phyloP scores from a whole-genome alignment of 139 green algal species.

The Pleodorina starrii region DNA sequence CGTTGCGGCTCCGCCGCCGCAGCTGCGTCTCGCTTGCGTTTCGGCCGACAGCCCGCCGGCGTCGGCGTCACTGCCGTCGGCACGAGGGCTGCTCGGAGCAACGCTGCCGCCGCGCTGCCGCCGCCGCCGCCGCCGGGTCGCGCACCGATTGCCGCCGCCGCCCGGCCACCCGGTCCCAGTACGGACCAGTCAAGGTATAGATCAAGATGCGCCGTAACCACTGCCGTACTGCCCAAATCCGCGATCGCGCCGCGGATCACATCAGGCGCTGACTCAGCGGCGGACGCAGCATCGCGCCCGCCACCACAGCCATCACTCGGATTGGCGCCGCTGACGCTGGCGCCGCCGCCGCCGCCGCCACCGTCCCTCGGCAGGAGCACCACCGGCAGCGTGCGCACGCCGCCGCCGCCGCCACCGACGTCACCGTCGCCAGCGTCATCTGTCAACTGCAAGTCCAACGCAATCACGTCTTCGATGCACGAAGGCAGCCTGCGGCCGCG shows the following conservation, averaged over 20 bases:
- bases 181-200: slow-evolving; percentile 35
- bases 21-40: neutral
- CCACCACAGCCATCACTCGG: neutral
- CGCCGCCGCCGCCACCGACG: neutral
- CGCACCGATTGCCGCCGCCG: neutral
- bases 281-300: neutral
- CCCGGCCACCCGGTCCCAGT: neutral
- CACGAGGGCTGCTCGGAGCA: neutral
- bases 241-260: neutral
- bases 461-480: slow-evolving; percentile 33
- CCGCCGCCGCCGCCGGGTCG: neutral
- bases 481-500: neutral
- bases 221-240: slow-evolving; percentile 1
- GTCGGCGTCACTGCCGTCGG: neutral
- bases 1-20: neutral
- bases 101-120: neutral
- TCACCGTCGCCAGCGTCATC: neutral
- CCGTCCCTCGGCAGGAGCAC: neutral
- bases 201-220: slow-evolving; percentile 15
- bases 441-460: neutral
- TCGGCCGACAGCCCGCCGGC: neutral
- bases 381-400: slow-evolving; percentile 22
- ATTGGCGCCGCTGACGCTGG: neutral
- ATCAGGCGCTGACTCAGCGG: neutral
- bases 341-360: neutral